Evolutionary conservation across 345 rosid species (phyloP).

Genomic region (Odontarrhena argentea): DNA sequence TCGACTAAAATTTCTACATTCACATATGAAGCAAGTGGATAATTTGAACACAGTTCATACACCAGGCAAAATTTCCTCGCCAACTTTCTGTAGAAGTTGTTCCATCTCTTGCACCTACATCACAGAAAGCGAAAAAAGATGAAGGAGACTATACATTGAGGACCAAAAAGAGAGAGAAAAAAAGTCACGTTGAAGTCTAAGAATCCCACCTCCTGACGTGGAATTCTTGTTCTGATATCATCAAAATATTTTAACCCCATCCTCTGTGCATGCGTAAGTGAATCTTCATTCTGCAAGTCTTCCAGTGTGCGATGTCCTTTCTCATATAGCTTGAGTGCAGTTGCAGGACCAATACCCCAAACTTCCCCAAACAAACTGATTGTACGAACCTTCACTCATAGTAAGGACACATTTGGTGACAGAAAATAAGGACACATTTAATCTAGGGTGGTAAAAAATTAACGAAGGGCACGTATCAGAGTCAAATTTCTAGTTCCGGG

Average conservation of each 20-base stretch:
- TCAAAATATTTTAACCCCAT: slow-evolving; percentile 91
- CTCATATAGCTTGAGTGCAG: slow-evolving; percentile 88
- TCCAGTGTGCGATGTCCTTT: slow-evolving; percentile 81
- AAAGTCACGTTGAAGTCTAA: slow-evolving; percentile 28
- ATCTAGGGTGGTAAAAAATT: slow-evolving; percentile 11
- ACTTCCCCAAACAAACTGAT: slow-evolving; percentile 89
- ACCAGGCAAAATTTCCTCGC: slow-evolving; percentile 75
- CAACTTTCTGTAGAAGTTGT: slow-evolving; percentile 66
- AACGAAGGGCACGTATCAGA: not conserved
- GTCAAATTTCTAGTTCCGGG: slow-evolving; percentile 9
- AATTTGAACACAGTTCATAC: slow-evolving; percentile 47
- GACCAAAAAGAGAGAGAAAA: slow-evolving; percentile 1
- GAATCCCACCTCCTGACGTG: slow-evolving; percentile 71
- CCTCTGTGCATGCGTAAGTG: slow-evolving; percentile 79
- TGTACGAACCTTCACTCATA: slow-evolving; percentile 63
- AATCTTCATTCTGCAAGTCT: slow-evolving; percentile 73
- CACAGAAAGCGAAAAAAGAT: slow-evolving; percentile 15
- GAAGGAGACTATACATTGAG: slow-evolving; percentile 6
- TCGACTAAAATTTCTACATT: not conserved
- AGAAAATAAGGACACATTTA: too few species aligned
- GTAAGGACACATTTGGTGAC: slow-evolving; percentile 10
- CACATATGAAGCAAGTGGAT: not conserved
- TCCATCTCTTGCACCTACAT: slow-evolving; percentile 87
- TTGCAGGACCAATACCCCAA: slow-evolving; percentile 98
- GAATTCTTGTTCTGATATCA: slow-evolving; percentile 82